phyloP scores from a whole-genome alignment of 495 filamentous ascomycete species.

The Penicillium cataractarum region DNA sequence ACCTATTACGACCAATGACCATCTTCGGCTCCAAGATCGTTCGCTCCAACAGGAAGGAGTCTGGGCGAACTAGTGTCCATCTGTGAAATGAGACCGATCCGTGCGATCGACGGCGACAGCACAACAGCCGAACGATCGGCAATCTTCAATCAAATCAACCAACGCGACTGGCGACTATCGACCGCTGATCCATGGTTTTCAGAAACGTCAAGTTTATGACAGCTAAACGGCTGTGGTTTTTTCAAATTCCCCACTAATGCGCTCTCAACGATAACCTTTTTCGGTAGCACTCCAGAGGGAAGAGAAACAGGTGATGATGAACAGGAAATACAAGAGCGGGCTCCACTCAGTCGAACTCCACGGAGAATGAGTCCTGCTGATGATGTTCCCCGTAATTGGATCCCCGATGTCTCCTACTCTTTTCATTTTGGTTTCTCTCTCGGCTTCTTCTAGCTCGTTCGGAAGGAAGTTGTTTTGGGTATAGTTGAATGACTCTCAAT shows the following conservation, averaged over 20 bases:
- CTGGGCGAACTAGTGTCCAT: slow-evolving; percentile 15
- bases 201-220: slow-evolving; percentile 25
- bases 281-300: background rate
- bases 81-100: slow-evolving; percentile 27
- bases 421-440: background rate
- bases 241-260: slow-evolving; percentile 6
- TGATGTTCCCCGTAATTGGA: slow-evolving; percentile 11
- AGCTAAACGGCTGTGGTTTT: slow-evolving; percentile 26
- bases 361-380: background rate
- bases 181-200: slow-evolving; percentile 22
- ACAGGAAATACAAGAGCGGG: slow-evolving; percentile 4
- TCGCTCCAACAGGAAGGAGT: slow-evolving; percentile 24
- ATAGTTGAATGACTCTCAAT: background rate
- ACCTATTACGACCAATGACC: slow-evolving; percentile 6
- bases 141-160: slow-evolving; percentile 39
- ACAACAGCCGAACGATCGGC: slow-evolving; percentile 34
- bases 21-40: background rate
- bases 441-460: background rate
- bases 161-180: slow-evolving; percentile 16
- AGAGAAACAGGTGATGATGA: background rate
- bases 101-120: slow-evolving; percentile 24
- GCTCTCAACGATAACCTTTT: background rate
- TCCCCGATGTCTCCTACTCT: background rate
- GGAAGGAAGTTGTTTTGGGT: background rate
- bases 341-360: slow-evolving; percentile 5